Evolutionary conservation across 2,329 filamentous ascomycete genomes (phyloP).

Genomic region (Trichophyton schoenleinii): DNA sequence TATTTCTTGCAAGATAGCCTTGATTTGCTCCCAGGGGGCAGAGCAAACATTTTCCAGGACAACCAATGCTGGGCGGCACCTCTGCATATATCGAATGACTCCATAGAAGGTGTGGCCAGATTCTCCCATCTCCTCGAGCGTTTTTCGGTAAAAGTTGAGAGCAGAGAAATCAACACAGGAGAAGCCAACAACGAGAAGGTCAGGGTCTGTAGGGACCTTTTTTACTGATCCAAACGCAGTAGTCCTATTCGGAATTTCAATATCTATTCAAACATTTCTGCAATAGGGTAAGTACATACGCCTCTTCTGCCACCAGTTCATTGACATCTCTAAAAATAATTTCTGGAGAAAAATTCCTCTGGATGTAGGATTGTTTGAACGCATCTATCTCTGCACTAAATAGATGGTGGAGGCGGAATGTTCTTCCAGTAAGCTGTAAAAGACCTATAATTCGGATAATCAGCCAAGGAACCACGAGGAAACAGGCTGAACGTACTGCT

Average conservation of each 20-base stretch:
- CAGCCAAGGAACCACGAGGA: background rate
- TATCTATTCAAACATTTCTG: background rate
- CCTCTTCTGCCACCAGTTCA: constrained; percentile 39
- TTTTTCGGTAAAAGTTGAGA: constrained; percentile 47
- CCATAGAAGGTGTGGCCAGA: constrained; percentile 54
- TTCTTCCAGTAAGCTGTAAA: constrained; percentile 20
- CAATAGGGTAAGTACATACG: constrained; percentile 28
- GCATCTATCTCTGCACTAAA: constrained; percentile 54
- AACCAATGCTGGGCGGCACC: constrained; percentile 48
- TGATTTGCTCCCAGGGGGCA: constrained; percentile 47
- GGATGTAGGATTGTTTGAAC: constrained; percentile 53
- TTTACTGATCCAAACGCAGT: constrained; percentile 54
- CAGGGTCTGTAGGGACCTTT: constrained; percentile 44
- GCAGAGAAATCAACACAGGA: constrained; percentile 64
- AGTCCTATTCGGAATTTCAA: constrained; percentile 31
- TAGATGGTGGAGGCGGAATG: constrained; percentile 41
- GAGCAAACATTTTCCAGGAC: constrained; percentile 58
- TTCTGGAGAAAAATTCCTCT: constrained; percentile 43
- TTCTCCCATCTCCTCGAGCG: constrained; percentile 45
- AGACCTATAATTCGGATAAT: constrained; percentile 19
- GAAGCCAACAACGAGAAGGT: constrained; percentile 59
- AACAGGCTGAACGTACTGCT: constrained; percentile 26
- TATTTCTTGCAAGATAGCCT: constrained; percentile 34
- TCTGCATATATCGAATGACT: constrained; percentile 45
- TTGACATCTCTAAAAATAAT: constrained; percentile 48